Evolutionary conservation across 495 filamentous ascomycete genomes (phyloP).

Genomic region (Aspergillus haitiensis): DNA sequence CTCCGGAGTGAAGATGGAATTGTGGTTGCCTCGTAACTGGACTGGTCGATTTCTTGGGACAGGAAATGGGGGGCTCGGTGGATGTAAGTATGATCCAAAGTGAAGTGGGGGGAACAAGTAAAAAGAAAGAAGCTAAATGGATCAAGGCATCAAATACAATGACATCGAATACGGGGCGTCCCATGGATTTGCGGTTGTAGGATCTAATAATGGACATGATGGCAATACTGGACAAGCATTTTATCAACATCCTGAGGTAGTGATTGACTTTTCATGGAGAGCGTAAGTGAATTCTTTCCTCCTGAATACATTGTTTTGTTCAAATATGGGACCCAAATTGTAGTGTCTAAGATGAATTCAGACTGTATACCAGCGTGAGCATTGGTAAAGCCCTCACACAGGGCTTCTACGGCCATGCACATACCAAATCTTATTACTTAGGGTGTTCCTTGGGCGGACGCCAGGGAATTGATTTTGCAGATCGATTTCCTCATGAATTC

Average conservation of each 20-base stretch:
- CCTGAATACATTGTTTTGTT: neutral
- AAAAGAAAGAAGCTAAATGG: too few relatives aligned
- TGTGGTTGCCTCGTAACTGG: conserved; percentile 52
- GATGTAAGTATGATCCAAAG: conserved; percentile 29
- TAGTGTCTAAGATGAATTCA: neutral
- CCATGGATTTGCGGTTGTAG: conserved; percentile 51
- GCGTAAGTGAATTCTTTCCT: conserved; percentile 11
- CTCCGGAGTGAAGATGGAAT: conserved; percentile 47
- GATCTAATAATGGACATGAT: conserved; percentile 53
- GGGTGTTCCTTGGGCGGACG: conserved; percentile 48
- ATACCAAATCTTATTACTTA: conserved; percentile 39
- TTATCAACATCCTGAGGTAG: conserved; percentile 44
- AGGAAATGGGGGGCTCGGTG: conserved; percentile 51
- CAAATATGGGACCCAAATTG: neutral
- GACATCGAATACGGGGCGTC: conserved; percentile 37
- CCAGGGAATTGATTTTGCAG: conserved; percentile 40
- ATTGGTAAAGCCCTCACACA: conserved; percentile 14
- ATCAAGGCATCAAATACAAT: conserved; percentile 36
- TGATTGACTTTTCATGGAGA: conserved; percentile 39
- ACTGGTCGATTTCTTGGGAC: conserved; percentile 44
- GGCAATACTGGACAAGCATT: conserved; percentile 47
- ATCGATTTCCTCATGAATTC: conserved; percentile 44
- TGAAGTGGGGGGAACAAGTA: too few relatives aligned
- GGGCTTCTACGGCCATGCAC: conserved; percentile 9
- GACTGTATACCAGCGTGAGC: neutral